Percentiles rank a stretch among this genome's conserved stretches.
phyloP scores from a whole-genome alignment of 2,329 filamentous ascomycete species.

The Neofusicoccum cordaticola region DNA sequence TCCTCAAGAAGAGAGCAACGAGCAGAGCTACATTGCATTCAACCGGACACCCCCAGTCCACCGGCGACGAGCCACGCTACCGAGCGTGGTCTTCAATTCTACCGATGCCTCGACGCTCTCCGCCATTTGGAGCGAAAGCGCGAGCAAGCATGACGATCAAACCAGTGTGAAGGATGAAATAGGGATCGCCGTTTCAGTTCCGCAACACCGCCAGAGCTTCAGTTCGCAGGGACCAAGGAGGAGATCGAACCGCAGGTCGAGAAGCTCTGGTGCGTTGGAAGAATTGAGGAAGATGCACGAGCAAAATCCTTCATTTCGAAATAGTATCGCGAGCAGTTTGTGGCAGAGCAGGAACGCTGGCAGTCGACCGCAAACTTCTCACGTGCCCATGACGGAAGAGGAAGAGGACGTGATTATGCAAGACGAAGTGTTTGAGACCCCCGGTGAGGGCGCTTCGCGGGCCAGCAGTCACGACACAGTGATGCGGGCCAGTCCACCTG shows the following conservation, averaged over 20 bases:
- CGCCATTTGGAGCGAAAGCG: constrained; percentile 24
- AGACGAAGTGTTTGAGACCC: constrained; percentile 5
- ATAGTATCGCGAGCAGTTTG: constrained; percentile 36
- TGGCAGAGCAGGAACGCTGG: constrained; percentile 23
- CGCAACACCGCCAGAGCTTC: constrained; percentile 20
- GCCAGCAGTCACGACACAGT: not conserved
- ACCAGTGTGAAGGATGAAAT: constrained; percentile 30
- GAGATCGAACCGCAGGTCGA: constrained; percentile 31
- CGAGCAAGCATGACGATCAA: constrained; percentile 31
- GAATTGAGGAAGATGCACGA: constrained; percentile 29
- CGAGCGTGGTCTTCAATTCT: constrained; percentile 28
- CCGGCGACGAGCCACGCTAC: constrained; percentile 35
- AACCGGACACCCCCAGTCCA: constrained; percentile 25
- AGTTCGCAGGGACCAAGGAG: constrained; percentile 19
- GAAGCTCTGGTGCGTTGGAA: constrained; percentile 37
- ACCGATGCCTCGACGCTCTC: constrained; percentile 29
- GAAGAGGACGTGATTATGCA: constrained; percentile 23
- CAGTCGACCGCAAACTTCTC: constrained; percentile 1
- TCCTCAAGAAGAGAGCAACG: constrained; percentile 22
- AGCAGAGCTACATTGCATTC: constrained; percentile 35
- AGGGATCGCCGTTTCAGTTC: constrained; percentile 36
- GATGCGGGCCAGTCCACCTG: not conserved
- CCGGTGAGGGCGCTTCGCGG: not conserved
- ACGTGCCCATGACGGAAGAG: constrained; percentile 17
- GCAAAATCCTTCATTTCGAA: constrained; percentile 24